Evolutionary conservation across 441 rosid species (phyloP).

Genomic region (Eutrema salsugineum): DNA sequence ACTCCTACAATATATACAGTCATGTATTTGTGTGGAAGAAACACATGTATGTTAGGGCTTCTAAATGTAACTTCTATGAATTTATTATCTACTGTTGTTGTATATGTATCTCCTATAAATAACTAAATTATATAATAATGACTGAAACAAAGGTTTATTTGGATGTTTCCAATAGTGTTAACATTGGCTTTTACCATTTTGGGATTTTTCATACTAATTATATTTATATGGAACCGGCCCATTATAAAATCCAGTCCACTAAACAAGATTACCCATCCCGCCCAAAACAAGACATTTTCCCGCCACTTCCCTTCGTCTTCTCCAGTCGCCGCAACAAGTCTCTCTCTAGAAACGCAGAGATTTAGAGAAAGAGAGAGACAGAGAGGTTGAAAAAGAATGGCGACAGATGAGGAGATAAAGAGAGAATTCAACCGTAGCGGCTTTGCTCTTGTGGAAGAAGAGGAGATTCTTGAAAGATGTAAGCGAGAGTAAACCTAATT

Average conservation of each 20-base stretch:
- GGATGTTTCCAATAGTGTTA: neutral
- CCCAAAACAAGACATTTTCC: constrained; percentile 32
- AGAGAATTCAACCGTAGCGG: constrained; percentile 59
- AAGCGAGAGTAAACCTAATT: neutral
- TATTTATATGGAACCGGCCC: neutral
- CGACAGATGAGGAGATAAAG: constrained; percentile 73
- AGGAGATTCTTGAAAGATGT: constrained; percentile 69
- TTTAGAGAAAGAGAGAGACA: constrained; percentile 4
- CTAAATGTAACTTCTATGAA: neutral
- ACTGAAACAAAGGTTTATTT: neutral
- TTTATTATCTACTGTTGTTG: neutral
- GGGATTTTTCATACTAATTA: too few relatives aligned
- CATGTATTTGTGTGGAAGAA: neutral
- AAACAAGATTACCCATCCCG: constrained; percentile 13
- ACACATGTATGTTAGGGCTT: neutral
- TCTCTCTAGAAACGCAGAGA: constrained; percentile 30
- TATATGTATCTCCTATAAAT: neutral
- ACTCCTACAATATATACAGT: neutral
- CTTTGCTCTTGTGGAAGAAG: constrained; percentile 60
- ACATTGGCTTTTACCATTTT: too few relatives aligned
- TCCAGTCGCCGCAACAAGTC: constrained; percentile 22
- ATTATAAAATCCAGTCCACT: neutral
- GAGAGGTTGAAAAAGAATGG: constrained; percentile 20
- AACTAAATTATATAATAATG: neutral
- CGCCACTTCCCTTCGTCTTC: constrained; percentile 41